Evolutionary conservation across 148 eudicot species (phyloP).

Genomic region (Rhododendron ferrugineum): DNA sequence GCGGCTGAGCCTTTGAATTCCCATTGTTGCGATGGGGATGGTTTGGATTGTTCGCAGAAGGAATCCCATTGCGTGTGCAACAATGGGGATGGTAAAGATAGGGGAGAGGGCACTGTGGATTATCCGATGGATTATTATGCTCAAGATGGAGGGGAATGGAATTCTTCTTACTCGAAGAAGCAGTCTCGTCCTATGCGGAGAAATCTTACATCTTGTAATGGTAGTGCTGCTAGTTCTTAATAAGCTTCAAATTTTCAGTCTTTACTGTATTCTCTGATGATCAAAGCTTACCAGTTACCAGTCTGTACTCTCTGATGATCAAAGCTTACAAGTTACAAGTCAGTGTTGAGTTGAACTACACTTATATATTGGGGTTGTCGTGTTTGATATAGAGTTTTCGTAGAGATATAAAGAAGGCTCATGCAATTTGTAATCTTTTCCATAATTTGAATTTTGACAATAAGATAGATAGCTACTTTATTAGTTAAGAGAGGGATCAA

Average conservation of each 20-base stretch:
- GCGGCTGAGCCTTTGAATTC: slow-evolving; percentile 7
- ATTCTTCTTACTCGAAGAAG: slow-evolving; percentile 69
- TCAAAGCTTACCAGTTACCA: not conserved
- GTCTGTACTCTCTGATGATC: not conserved
- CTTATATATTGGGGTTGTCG: not conserved
- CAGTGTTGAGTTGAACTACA: not conserved
- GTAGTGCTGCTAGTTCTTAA: slow-evolving; percentile 24
- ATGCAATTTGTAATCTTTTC: not conserved
- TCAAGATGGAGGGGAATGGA: slow-evolving; percentile 96
- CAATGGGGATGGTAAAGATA: slow-evolving; percentile 24
- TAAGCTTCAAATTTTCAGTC: not conserved
- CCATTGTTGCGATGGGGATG: not conserved
- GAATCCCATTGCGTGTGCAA: slow-evolving; percentile 44
- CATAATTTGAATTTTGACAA: slow-evolving; percentile 1
- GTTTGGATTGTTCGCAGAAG: slow-evolving; percentile 22
- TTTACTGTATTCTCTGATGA: not conserved
- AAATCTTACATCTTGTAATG: slow-evolving; percentile 27
- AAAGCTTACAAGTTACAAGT: not conserved
- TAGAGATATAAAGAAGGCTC: not conserved
- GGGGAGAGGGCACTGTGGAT: slow-evolving; percentile 33
- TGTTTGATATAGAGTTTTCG: not conserved
- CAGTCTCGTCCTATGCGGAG: slow-evolving; percentile 37
- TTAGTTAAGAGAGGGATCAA: not conserved
- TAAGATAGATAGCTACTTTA: no score
- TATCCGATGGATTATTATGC: slow-evolving; percentile 98